Evolutionary conservation across 108 stramenopile genomes (phyloP).

Genomic region (Fragilaria crotonensis): DNA sequence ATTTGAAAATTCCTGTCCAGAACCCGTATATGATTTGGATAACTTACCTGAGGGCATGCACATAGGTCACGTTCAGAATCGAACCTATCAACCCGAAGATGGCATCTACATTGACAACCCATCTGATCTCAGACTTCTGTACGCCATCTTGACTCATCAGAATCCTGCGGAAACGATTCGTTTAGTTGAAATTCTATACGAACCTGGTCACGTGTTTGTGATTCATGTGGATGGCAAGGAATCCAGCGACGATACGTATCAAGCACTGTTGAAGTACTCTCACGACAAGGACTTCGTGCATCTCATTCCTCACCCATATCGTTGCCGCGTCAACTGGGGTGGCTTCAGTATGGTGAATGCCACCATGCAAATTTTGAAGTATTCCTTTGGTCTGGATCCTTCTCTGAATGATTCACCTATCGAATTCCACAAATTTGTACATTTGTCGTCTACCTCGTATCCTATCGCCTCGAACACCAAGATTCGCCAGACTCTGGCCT

Average conservation of each 20-base stretch:
- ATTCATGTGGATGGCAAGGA: conserved; percentile 90
- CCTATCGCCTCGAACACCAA: conserved; percentile 84
- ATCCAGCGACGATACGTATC: conserved; percentile 46
- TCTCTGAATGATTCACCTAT: conserved; percentile 34
- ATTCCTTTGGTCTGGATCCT: conserved; percentile 31
- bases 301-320: conserved; percentile 51
- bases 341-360: conserved; percentile 93
- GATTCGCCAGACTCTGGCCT: conserved; percentile 76
- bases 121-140: conserved; percentile 59
- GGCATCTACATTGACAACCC: conserved; percentile 47
- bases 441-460: conserved; percentile 85
- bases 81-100: conserved; percentile 68
- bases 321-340: conserved; percentile 92
- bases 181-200: conserved; percentile 70
- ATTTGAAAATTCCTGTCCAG: conserved; percentile 48
- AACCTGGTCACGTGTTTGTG: conserved; percentile 54
- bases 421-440: conserved; percentile 78
- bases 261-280: conserved; percentile 58
- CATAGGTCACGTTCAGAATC: conserved; percentile 50
- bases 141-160: conserved; percentile 83
- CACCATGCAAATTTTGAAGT: conserved; percentile 71
- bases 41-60: conserved; percentile 59
- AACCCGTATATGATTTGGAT: conserved; percentile 56
- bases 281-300: conserved; percentile 38
- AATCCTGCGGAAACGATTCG: conserved; percentile 72